A percentile compares a stretch with the other conserved stretches of the same genome.
These are phyloP conservation scores for Spinacia oleracea DNA, from an alignment of 179 eudicot species.

Conservation along the genomic window DNA sequence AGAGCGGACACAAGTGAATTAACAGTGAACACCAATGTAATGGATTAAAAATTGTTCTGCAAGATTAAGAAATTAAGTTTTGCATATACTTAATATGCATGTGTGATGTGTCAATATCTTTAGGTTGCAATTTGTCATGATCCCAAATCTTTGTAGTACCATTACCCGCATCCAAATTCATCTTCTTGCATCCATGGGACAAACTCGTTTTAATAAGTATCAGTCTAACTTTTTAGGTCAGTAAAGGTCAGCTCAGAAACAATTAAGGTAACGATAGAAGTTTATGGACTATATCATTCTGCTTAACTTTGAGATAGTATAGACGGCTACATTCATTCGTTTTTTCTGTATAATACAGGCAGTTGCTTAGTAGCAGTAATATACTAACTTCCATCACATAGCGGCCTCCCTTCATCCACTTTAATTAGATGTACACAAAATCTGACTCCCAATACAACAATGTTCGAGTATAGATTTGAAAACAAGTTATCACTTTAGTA, in stretches of 20 bases:
- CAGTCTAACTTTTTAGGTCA: neutral
- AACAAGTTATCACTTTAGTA: neutral
- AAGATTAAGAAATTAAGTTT: neutral
- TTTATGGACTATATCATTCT: neutral
- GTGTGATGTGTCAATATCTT: neutral
- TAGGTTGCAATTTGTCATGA: neutral
- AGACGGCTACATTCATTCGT: neutral
- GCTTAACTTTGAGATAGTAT: neutral
- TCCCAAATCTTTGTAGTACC: neutral
- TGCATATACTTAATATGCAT: neutral
- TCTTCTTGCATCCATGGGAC: neutral
- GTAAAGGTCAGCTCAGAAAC: neutral
- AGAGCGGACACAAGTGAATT: neutral
- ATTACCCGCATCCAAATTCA: neutral
- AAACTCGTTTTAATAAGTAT: neutral
- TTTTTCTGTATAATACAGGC: neutral
- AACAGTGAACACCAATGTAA: neutral
- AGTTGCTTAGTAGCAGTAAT: too few relatives aligned
- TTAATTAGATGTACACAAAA: neutral
- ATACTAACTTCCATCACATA: neutral
- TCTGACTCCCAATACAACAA: neutral
- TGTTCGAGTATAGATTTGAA: neutral
- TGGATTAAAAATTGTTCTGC: neutral
- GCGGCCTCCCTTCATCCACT: neutral
- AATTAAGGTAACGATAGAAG: neutral